Conservation (phyloP, 139 green algal species). For the Chlorella sp. region DNA sequence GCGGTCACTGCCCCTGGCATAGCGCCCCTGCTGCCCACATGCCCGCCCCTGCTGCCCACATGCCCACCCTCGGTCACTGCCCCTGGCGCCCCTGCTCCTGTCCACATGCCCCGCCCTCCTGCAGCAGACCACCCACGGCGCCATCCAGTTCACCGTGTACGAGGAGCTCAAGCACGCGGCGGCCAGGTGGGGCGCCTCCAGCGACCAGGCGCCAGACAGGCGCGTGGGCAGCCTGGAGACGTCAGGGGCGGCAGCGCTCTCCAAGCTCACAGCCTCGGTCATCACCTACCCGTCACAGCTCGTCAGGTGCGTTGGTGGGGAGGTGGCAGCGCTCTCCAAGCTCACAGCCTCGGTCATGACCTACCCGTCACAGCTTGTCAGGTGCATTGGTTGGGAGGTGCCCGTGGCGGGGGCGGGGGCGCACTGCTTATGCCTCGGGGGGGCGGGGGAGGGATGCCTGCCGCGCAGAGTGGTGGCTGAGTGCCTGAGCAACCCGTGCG, state of each 20-base stretch:
- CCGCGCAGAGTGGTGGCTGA: not conserved
- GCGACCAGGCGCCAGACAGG: not conserved
- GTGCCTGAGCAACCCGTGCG: not conserved
- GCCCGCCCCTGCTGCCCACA: too few species aligned
- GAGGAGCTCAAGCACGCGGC: conserved; percentile 81
- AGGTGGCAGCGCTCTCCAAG: conserved; percentile 75
- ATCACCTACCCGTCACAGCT: conserved; percentile 90
- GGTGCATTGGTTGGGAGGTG: conserved; percentile 7
- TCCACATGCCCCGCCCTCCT: not conserved
- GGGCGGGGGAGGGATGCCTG: too few species aligned
- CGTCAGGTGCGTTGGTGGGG: conserved; percentile 14
- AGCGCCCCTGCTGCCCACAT: too few species aligned
- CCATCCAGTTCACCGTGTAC: conserved; percentile 95
- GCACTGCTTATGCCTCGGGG: too few species aligned
- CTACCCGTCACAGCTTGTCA: conserved; percentile 81
- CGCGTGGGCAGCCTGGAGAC: conserved; percentile 4
- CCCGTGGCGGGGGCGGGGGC: too few species aligned
- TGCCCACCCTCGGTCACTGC: not conserved
- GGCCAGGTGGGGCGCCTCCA: not conserved
- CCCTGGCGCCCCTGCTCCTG: not conserved
- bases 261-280: conserved; percentile 81
- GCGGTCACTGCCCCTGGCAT: not conserved
- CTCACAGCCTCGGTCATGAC: conserved; percentile 78
- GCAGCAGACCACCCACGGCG: conserved; percentile 74
- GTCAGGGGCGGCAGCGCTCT: conserved; percentile 47